These are phyloP conservation scores for Coemansia sp. DNA, from an alignment of 192 early-diverging fungal species.

Conservation along the genomic window DNA sequence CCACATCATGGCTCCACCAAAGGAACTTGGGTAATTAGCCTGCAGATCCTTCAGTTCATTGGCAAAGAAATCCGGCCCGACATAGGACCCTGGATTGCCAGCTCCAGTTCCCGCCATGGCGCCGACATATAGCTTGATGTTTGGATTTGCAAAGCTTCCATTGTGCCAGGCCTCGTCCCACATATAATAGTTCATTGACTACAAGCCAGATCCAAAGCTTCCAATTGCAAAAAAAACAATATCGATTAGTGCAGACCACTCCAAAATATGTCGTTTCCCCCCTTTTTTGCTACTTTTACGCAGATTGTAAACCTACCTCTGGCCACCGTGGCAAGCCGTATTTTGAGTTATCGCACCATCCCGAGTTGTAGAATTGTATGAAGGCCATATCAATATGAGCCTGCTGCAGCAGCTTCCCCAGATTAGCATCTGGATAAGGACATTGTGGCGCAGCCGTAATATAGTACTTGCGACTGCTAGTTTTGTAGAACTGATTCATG, in stretches of 20 bases:
- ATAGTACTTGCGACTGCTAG: slow-evolving; percentile 54
- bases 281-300: background rate
- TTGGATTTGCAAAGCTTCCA: slow-evolving; percentile 54
- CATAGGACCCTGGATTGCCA: slow-evolving; percentile 52
- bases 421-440: slow-evolving; percentile 66
- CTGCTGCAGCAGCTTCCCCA: slow-evolving; percentile 55
- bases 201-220: slow-evolving; percentile 5
- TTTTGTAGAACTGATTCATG: slow-evolving; percentile 55
- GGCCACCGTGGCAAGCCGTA: slow-evolving; percentile 46
- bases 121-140: slow-evolving; percentile 59
- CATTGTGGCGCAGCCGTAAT: slow-evolving; percentile 74
- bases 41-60: slow-evolving; percentile 41
- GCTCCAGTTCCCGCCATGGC: slow-evolving; percentile 55
- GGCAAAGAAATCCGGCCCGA: slow-evolving; percentile 46
- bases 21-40: slow-evolving; percentile 42
- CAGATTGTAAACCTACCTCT: slow-evolving; percentile 25
- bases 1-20: slow-evolving; percentile 75
- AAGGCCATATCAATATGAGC: slow-evolving; percentile 67
- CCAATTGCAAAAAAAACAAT: background rate
- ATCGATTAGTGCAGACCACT: background rate
- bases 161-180: slow-evolving; percentile 60
- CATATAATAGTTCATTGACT: slow-evolving; percentile 54
- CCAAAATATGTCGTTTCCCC: background rate
- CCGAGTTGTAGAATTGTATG: slow-evolving; percentile 79
- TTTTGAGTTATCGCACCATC: slow-evolving; percentile 58